phyloP scores from a whole-genome alignment of 139 green algal genomes.

The Parachlorella kessleri region DNA sequence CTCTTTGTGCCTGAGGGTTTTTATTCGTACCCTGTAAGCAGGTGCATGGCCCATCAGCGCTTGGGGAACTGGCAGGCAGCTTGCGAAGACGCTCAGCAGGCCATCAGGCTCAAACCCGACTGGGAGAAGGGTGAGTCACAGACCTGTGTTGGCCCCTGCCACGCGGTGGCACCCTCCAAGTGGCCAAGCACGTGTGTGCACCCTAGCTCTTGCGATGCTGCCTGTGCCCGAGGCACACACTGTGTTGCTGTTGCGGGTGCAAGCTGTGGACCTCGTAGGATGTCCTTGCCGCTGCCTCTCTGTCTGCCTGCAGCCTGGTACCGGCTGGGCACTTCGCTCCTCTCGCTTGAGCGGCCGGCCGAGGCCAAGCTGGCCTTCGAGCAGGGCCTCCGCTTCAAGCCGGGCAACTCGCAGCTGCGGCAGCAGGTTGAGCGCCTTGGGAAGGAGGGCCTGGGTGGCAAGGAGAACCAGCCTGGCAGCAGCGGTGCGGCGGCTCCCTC shows the following conservation, averaged over 20 bases:
- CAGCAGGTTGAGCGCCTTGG: neutral
- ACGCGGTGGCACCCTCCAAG: too few relatives aligned
- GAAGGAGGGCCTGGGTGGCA: neutral
- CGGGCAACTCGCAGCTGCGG: conserved; percentile 14
- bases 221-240: neutral
- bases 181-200: too few relatives aligned
- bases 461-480: neutral
- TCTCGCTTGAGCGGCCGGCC: neutral
- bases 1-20: too few relatives aligned
- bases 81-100: neutral
- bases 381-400: conserved; percentile 1
- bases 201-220: too few relatives aligned
- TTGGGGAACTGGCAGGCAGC: neutral
- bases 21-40: too few relatives aligned
- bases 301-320: conserved; percentile 8
- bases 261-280: too few relatives aligned
- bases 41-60: neutral
- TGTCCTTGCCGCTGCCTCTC: too few relatives aligned
- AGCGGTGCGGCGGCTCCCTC: neutral
- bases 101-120: neutral
- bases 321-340: conserved; percentile 4
- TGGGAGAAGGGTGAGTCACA: conserved; percentile 16
- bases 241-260: neutral
- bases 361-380: neutral
- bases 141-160: too few relatives aligned